These are phyloP conservation scores for Paraglomus occultum DNA, from an alignment of 192 early-diverging fungal species.

Conservation along the genomic window DNA sequence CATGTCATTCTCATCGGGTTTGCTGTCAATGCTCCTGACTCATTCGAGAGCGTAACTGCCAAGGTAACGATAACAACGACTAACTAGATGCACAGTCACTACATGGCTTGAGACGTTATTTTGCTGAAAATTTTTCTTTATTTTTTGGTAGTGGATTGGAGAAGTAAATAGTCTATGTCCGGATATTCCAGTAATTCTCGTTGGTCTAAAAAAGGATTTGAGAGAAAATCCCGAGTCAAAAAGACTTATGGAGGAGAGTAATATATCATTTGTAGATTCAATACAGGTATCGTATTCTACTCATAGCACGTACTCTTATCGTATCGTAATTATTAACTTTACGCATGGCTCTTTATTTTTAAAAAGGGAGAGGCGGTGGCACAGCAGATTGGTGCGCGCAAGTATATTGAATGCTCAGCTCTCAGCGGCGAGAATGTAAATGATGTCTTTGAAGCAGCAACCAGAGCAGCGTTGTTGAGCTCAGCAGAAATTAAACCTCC, in stretches of 20 bases:
- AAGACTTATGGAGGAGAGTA: conserved; percentile 63
- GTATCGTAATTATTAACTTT: conserved; percentile 5
- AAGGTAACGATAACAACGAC: conserved; percentile 38
- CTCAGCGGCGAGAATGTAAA: conserved; percentile 67
- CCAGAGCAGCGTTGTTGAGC: conserved; percentile 41
- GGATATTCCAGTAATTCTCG: conserved; percentile 78
- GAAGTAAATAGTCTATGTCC: conserved; percentile 84
- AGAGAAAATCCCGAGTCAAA: conserved; percentile 72
- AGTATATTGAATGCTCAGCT: conserved; percentile 83
- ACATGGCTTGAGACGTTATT: background rate
- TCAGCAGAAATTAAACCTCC: too few relatives aligned
- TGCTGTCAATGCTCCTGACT: conserved; percentile 78
- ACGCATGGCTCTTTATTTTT: too few relatives aligned
- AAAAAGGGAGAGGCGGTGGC: conserved; percentile 66
- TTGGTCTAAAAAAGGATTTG: conserved; percentile 89
- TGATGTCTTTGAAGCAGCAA: conserved; percentile 55
- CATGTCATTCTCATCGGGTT: conserved; percentile 95
- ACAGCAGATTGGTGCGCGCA: conserved; percentile 67
- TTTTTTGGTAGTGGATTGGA: conserved; percentile 90
- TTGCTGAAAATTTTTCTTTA: too few relatives aligned
- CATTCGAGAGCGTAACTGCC: conserved; percentile 79
- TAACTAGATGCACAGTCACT: background rate
- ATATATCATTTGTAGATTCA: conserved; percentile 67
- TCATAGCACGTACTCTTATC: too few relatives aligned
- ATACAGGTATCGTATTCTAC: conserved; percentile 68